These are phyloP conservation scores for Pseudogymnoascus sp. DNA, from an alignment of 2,329 filamentous ascomycete species.

Conservation along the genomic window DNA sequence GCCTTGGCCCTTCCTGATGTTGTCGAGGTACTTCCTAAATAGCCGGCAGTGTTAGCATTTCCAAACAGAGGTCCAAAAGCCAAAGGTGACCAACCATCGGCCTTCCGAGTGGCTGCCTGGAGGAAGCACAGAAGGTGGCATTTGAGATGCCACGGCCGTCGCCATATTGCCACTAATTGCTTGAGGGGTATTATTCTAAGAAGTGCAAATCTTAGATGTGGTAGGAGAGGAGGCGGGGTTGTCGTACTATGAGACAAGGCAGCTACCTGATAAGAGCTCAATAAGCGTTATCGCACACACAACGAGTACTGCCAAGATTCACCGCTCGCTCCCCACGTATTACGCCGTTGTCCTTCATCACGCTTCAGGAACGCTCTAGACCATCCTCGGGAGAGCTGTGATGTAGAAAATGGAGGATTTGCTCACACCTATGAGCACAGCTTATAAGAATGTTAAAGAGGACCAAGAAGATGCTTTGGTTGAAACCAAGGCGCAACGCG, in stretches of 20 bases:
- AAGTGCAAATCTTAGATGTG: not conserved
- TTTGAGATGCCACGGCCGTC: not conserved
- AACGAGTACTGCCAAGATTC: not conserved
- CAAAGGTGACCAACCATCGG: not conserved
- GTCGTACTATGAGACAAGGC: constrained; percentile 1
- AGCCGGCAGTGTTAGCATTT: not conserved
- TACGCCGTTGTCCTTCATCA: not conserved
- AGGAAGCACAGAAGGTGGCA: not conserved
- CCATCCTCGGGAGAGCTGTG: not conserved
- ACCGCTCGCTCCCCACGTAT: not conserved
- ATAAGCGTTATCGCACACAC: not conserved
- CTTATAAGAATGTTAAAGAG: constrained; percentile 20
- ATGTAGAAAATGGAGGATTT: constrained; percentile 38
- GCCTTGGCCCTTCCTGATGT: constrained; percentile 65
- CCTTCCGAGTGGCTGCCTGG: not conserved
- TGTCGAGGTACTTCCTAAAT: constrained; percentile 57
- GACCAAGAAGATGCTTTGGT: constrained; percentile 16
- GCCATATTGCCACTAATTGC: not conserved
- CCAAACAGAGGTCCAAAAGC: not conserved
- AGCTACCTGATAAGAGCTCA: constrained; percentile 7
- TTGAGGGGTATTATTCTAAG: not conserved
- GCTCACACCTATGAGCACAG: constrained; percentile 39
- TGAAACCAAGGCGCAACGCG: constrained; percentile 11
- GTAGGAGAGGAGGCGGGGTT: not conserved
- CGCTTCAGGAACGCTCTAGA: not conserved